Evolutionary conservation across 805 yeast genomes (phyloP), one percentile per base, ranked within the genome.

Genomic region (Yueomyces sp.): DNA sequence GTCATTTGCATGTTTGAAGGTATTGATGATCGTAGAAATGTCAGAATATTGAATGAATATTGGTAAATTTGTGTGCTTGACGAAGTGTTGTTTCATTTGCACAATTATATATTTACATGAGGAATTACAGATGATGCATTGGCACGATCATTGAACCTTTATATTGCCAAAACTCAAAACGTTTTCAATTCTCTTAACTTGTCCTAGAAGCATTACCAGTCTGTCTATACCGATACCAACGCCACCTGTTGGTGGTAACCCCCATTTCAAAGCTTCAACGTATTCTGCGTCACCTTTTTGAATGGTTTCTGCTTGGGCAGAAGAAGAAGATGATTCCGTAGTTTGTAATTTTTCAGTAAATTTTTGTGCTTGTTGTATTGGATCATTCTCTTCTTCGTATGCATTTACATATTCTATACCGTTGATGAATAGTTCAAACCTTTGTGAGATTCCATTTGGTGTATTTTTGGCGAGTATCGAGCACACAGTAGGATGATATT

Each of bases 231-330:
- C 99, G 47, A 94, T 66, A 0, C 98, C 99, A 85, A 96, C 85
- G 0, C 99, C 99, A 2, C 95, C 97, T 3, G 96, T 90, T 1
- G 98, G 98, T 3, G 97, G 96, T 65, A 92, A 73, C 1, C 95
- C 97, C 72, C 81, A 85, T 56, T 85, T 90, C 88, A 92, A 79
- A 12, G 80, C 74, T 38, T 74, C 70, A 1, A 87, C 75, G 57
- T 77, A 92, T 40, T 69, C 69, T 53, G 74, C 64, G 58, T 92
- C 98, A 0, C 94, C 85, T 0, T 81, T 57, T 36, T 81, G 66
- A 19, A 19, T 19, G 19, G 19, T 19, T 4, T 78, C 62, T 47
- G 86, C 95, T 2, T 56, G 54, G 53, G 84, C 94, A 3, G 44
- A 56, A 73, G 19, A 19, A 19, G 19, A 19, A 19, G 19, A 19